phyloP scores from a whole-genome alignment of 768 basidiomycete genomes.

The Boletellus sp. region DNA sequence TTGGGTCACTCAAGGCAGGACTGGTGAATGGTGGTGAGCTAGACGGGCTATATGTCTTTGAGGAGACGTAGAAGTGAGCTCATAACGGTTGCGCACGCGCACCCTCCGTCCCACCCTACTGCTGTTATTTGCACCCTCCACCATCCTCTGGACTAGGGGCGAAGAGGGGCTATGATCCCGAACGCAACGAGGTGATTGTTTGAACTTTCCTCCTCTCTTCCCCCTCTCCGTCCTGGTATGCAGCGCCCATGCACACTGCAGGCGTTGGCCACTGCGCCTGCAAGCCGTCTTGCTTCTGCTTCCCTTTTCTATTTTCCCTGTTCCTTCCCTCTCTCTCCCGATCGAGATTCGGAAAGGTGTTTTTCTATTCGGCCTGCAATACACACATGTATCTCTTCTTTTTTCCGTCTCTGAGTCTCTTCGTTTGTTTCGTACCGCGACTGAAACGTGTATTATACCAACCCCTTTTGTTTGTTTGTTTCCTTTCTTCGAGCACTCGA shows the following conservation, averaged over 20 bases:
- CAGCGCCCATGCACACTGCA: no score
- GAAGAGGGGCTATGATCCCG: neutral
- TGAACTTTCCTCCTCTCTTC: no score
- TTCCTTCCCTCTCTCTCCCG: neutral
- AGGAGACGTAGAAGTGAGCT: constrained; percentile 13
- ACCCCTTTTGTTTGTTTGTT: neutral
- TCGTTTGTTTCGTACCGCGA: constrained; percentile 7
- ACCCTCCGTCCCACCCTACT: neutral
- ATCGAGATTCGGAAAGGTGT: constrained; percentile 2
- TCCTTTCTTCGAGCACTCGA: no score
- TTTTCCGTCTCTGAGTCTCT: neutral
- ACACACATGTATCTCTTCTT: constrained; percentile 6
- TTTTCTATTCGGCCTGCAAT: neutral
- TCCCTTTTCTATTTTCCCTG: neutral
- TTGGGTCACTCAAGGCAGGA: constrained; percentile 23
- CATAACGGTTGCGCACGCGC: no score
- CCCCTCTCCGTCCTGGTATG: no score
- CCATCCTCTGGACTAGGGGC: constrained; percentile 4
- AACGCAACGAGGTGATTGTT: neutral
- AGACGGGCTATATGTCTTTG: constrained; percentile 32
- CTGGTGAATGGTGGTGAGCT: constrained; percentile 30
- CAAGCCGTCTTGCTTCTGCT: neutral
- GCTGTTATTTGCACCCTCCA: neutral
- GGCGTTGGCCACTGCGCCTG: neutral
- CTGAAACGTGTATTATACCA: constrained; percentile 24